Conservation (phyloP, 345 rosid genomes). For the Diplotaxis tenuifolia region DNA sequence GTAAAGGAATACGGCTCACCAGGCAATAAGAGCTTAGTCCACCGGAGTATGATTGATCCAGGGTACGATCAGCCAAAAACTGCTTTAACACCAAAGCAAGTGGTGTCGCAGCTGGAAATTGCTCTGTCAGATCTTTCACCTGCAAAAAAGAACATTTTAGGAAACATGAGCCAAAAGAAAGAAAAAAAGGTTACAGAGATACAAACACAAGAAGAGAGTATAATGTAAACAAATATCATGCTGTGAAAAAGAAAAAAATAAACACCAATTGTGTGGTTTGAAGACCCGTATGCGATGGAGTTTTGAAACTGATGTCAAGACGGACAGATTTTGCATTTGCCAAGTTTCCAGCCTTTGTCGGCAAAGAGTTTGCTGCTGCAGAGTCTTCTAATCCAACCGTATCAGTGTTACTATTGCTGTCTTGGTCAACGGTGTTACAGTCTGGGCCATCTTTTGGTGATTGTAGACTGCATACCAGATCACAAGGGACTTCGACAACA, state of each 20-base stretch:
- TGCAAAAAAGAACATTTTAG: constrained; percentile 34
- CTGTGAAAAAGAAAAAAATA: background rate
- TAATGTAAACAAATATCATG: constrained; percentile 6
- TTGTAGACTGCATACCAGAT: constrained; percentile 60
- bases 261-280: constrained; percentile 89
- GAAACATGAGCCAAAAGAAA: constrained; percentile 12
- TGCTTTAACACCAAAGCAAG: constrained; percentile 97
- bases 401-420: constrained; percentile 42
- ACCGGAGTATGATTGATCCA: constrained; percentile 96
- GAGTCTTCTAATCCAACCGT: constrained; percentile 51
- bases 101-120: constrained; percentile 89
- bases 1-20: constrained; percentile 45
- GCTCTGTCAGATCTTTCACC: constrained; percentile 89
- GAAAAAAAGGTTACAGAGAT: too few species aligned
- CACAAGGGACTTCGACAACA: constrained; percentile 92
- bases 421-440: constrained; percentile 43
- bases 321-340: constrained; percentile 69
- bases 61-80: constrained; percentile 96
- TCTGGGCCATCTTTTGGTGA: constrained; percentile 62
- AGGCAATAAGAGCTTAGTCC: constrained; percentile 98
- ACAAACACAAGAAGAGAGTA: constrained; percentile 7
- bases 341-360: constrained; percentile 34
- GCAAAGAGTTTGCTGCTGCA: constrained; percentile 47
- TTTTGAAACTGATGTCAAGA: constrained; percentile 89
- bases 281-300: constrained; percentile 90